phyloP scores from a whole-genome alignment of 345 rosid species.

The Eucalyptus marginata region DNA sequence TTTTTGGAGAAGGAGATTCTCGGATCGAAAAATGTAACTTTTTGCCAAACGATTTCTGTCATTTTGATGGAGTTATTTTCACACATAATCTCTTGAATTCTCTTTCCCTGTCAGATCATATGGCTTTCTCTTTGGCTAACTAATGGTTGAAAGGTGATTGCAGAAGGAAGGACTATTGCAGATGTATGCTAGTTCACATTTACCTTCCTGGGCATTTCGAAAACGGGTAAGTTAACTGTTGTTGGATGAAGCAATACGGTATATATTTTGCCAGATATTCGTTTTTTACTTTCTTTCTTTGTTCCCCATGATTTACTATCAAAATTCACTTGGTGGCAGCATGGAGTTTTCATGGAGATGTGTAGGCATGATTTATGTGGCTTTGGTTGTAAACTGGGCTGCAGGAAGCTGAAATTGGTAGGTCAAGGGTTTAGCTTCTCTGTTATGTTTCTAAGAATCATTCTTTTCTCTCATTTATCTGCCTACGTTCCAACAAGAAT shows the following conservation, averaged over 20 bases:
- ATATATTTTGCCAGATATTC: constrained; percentile 3
- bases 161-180: constrained; percentile 75
- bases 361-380: constrained; percentile 46
- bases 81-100: not conserved
- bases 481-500: not conserved
- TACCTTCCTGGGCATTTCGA: constrained; percentile 41
- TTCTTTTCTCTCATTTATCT: not conserved
- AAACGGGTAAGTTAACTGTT: constrained; percentile 33
- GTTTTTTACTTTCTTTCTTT: not conserved
- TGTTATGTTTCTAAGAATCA: not conserved
- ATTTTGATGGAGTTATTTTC: not conserved
- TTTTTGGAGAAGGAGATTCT: constrained; percentile 46
- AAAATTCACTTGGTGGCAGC: constrained; percentile 32
- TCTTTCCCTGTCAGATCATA: not conserved
- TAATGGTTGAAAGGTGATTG: constrained; percentile 30
- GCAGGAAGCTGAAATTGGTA: constrained; percentile 51
- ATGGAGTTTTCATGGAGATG: constrained; percentile 51
- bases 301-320: not conserved
- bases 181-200: constrained; percentile 38
- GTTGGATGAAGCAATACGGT: not conserved
- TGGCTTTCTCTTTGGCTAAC: not conserved
- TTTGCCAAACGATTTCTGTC: not conserved
- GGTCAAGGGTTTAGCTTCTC: not conserved
- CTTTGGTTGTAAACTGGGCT: constrained; percentile 33
- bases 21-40: constrained; percentile 59